Percentiles rank a stretch among this genome's conserved stretches.
phyloP scores from a whole-genome alignment of 352 stramenopile genomes.

The Phytophthora kernoviae region DNA sequence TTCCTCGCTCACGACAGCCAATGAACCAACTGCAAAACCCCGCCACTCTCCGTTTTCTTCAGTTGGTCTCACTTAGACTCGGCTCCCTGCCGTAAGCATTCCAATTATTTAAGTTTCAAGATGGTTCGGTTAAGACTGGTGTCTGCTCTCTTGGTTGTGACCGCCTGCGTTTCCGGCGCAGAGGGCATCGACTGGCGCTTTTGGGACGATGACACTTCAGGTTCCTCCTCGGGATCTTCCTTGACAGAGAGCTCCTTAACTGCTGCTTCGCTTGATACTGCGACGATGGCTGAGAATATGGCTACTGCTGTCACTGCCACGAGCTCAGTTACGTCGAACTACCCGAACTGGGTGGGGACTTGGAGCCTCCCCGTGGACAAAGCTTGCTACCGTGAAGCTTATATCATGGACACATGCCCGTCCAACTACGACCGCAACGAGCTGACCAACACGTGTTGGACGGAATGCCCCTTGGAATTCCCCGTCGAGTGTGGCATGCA shows the following conservation, averaged over 20 bases:
- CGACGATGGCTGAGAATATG: background rate
- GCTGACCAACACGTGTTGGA: conserved; percentile 33
- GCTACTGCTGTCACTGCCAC: conserved; percentile 19
- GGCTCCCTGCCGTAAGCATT: no score
- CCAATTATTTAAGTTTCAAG: background rate
- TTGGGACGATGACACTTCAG: conserved; percentile 3
- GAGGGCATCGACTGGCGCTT: conserved; percentile 9
- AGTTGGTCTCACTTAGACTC: background rate
- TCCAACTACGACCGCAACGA: conserved; percentile 30
- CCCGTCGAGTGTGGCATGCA: conserved; percentile 50
- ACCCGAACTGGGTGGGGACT: conserved; percentile 27
- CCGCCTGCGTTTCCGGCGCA: conserved; percentile 2
- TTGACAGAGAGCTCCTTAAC: no score
- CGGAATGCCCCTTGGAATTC: conserved; percentile 45
- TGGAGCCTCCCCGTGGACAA: background rate
- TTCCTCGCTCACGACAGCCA: background rate
- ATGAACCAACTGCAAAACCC: background rate
- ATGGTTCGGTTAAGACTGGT: conserved; percentile 17
- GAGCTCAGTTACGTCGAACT: background rate
- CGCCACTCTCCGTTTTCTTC: background rate
- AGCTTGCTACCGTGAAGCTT: conserved; percentile 37
- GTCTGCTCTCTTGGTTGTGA: conserved; percentile 1
- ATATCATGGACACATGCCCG: conserved; percentile 22
- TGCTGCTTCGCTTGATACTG: conserved; percentile 5
- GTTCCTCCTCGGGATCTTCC: no score